These are phyloP conservation scores for Plasmodium coatneyi DNA, from an alignment of 169 alveolate species.

Conservation along the genomic window DNA sequence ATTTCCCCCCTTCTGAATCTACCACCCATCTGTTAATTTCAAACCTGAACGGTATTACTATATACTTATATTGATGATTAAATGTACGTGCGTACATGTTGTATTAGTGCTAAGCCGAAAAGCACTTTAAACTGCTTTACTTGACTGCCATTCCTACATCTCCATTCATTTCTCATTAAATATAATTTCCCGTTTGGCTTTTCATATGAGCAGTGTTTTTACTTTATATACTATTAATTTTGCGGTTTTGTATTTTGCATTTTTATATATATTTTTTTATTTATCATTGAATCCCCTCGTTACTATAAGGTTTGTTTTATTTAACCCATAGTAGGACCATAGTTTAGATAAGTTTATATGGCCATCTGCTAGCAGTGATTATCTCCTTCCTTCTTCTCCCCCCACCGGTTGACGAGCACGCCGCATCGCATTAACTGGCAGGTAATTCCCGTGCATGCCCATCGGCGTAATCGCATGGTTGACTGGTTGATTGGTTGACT, in stretches of 20 bases:
- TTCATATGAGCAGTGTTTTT: not conserved
- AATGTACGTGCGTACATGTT: not conserved
- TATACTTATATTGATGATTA: not conserved
- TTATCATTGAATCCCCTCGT: not conserved
- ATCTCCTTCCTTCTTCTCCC: not conserved
- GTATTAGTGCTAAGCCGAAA: not conserved
- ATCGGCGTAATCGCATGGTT: not conserved
- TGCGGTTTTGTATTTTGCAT: not conserved
- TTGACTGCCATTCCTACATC: not conserved
- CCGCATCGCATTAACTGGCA: not conserved
- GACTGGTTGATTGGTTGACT: no score
- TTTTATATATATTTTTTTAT: not conserved
- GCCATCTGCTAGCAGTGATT: not conserved
- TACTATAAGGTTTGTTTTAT: not conserved
- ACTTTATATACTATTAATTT: not conserved
- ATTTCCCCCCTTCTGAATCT: not conserved
- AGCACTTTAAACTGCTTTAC: not conserved
- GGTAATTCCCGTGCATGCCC: not conserved
- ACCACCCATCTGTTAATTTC: not conserved
- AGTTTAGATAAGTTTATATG: not conserved
- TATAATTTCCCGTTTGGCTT: not conserved
- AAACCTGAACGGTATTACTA: not conserved
- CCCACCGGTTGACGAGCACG: not conserved
- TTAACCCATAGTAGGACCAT: not conserved
- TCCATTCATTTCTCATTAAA: not conserved